These are phyloP conservation scores for Phoma sp. DNA, from an alignment of 2,329 filamentous ascomycete species.

Conservation along the genomic window DNA sequence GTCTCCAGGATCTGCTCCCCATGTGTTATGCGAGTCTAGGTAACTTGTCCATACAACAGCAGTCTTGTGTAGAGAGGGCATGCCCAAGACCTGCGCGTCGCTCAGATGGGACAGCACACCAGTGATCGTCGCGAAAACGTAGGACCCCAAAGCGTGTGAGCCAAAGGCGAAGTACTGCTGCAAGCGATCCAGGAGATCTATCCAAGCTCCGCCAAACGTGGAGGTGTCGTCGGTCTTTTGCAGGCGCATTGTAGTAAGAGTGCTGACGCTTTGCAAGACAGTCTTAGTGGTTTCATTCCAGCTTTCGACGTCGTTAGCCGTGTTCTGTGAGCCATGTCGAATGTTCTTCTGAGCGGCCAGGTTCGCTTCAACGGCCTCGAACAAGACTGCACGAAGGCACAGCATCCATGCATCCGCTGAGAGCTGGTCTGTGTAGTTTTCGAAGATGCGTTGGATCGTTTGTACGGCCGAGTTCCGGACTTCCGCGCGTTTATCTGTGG, in stretches of 20 bases:
- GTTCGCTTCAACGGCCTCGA: conserved; percentile 75
- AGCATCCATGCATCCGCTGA: conserved; percentile 81
- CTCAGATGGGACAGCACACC: conserved; percentile 46
- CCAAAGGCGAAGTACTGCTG: conserved; percentile 55
- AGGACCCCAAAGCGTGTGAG: conserved; percentile 51
- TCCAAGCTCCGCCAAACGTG: conserved; percentile 77
- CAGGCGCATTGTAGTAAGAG: conserved; percentile 77
- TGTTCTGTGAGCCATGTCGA: conserved; percentile 16
- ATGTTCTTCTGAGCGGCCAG: conserved; percentile 34
- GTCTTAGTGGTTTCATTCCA: conserved; percentile 52
- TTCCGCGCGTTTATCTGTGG: conserved; percentile 74
- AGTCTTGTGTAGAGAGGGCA: conserved; percentile 39
- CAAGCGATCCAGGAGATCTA: conserved; percentile 73
- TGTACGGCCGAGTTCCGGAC: conserved; percentile 88
- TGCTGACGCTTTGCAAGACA: conserved; percentile 45
- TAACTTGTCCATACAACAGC: conserved; percentile 45
- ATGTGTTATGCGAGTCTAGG: conserved; percentile 35
- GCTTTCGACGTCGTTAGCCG: conserved; percentile 29
- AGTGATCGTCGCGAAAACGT: conserved; percentile 51
- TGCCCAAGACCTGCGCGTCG: conserved; percentile 28
- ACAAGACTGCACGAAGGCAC: conserved; percentile 80
- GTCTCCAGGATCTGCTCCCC: conserved; percentile 30
- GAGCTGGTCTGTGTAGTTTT: conserved; percentile 84
- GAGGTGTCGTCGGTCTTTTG: conserved; percentile 70
- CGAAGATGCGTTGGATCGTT: conserved; percentile 87